phyloP scores from a whole-genome alignment of 2,329 filamentous ascomycete species.

The Diaporthe sp. region DNA sequence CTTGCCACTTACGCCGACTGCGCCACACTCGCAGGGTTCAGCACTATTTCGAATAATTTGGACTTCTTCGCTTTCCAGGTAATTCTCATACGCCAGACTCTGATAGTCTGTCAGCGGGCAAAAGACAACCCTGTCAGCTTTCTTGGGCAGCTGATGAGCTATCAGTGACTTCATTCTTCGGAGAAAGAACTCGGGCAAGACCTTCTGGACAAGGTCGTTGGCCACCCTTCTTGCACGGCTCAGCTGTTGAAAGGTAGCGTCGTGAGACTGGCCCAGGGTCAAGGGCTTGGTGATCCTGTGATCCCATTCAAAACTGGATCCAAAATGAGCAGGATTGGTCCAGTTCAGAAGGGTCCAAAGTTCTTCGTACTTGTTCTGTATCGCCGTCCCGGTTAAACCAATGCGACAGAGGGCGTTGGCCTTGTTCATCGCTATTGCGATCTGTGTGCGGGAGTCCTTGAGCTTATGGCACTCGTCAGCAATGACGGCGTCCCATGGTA shows the following conservation, averaged over 20 bases:
- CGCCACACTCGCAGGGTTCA: conserved; percentile 76
- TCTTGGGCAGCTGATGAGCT: conserved; percentile 91
- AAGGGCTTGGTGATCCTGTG: conserved; percentile 81
- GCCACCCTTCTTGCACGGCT: conserved; percentile 85
- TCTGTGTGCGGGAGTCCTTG: conserved; percentile 82
- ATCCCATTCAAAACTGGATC: conserved; percentile 78
- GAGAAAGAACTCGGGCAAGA: conserved; percentile 90
- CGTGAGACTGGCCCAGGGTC: conserved; percentile 89
- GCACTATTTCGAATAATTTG: conserved; percentile 74
- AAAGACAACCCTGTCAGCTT: conserved; percentile 94
- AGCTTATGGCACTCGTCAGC: conserved; percentile 94
- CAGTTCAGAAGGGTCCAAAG: conserved; percentile 96
- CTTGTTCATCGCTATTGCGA: conserved; percentile 87
- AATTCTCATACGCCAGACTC: conserved; percentile 82
- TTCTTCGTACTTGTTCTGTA: conserved; percentile 98
- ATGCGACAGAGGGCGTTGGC: conserved; percentile 93
- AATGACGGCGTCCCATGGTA: conserved; percentile 93
- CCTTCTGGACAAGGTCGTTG: conserved; percentile 83
- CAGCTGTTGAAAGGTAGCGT: conserved; percentile 86
- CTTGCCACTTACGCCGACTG: conserved; percentile 45
- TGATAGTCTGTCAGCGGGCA: conserved; percentile 89
- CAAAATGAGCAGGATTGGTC: conserved; percentile 85
- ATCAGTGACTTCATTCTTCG: conserved; percentile 94
- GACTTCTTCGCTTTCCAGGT: conserved; percentile 79
- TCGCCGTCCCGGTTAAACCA: conserved; percentile 93